Percentiles rank a stretch among this genome's conserved stretches.
Conservation (phyloP, 306 rosid species). For the Styphnolobium japonicum region DNA sequence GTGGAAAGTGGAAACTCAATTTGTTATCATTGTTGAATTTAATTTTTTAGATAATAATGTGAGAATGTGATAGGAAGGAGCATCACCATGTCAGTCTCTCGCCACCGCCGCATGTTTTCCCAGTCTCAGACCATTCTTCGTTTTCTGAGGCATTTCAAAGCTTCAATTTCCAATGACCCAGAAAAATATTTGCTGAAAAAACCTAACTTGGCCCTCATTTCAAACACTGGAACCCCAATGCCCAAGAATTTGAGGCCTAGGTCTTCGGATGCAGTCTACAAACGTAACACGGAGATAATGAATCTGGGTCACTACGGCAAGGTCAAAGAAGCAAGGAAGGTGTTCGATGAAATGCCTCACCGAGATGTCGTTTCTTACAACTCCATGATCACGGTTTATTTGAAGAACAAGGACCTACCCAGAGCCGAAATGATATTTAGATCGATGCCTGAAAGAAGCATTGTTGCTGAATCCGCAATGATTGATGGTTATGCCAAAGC, state of each 20-base stretch:
- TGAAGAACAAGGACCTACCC: constrained; percentile 30
- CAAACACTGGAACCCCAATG: not conserved
- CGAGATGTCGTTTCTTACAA: constrained; percentile 35
- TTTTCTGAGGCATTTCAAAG: constrained; percentile 12
- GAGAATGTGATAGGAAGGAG: too few species aligned
- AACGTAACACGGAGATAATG: constrained; percentile 25
- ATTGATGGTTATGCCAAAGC: constrained; percentile 41
- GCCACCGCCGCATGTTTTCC: not conserved
- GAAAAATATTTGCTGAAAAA: not conserved
- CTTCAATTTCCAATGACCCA: constrained; percentile 15
- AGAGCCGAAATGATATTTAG: constrained; percentile 32
- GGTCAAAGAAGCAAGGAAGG: constrained; percentile 34
- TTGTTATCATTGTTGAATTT: too few species aligned
- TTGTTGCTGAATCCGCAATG: constrained; percentile 44
- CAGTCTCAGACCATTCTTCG: not conserved
- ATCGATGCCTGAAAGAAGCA: constrained; percentile 10
- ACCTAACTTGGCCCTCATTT: not conserved
- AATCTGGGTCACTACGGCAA: constrained; percentile 24
- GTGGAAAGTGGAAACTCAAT: too few species aligned
- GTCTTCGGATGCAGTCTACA: not conserved
- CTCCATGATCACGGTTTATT: constrained; percentile 27
- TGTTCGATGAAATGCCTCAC: constrained; percentile 39
- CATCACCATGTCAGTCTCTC: not conserved
- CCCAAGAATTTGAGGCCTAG: not conserved
- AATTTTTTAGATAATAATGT: too few species aligned